Percentiles rank a stretch among this genome's conserved stretches.
phyloP scores from a whole-genome alignment of 108 stramenopile genomes.

The Nitzschia sp. region DNA sequence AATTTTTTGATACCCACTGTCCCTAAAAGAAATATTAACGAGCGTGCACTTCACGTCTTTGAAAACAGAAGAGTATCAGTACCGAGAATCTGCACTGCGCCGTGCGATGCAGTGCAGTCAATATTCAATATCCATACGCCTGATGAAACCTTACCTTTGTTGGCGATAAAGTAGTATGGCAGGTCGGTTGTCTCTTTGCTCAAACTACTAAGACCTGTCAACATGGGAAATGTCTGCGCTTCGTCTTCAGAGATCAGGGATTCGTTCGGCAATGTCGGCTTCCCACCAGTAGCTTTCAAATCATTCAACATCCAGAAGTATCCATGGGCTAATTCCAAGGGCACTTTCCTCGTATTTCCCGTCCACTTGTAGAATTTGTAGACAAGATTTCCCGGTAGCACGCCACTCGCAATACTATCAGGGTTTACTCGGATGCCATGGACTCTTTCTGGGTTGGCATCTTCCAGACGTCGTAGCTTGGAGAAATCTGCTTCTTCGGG shows the following conservation, averaged over 20 bases:
- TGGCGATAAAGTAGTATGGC: constrained; percentile 61
- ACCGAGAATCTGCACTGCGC: too few species aligned
- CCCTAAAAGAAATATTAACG: constrained; percentile 75
- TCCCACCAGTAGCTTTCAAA: constrained; percentile 54
- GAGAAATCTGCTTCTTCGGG: constrained; percentile 15
- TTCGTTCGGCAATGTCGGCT: constrained; percentile 70
- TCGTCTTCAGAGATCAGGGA: constrained; percentile 54
- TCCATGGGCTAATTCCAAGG: constrained; percentile 70
- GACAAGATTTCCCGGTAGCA: constrained; percentile 69
- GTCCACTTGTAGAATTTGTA: constrained; percentile 57
- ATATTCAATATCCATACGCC: constrained; percentile 15
- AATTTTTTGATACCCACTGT: constrained; percentile 70
- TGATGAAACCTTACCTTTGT: constrained; percentile 1
- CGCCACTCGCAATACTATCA: constrained; percentile 45
- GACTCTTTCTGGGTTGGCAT: constrained; percentile 42
- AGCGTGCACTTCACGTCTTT: constrained; percentile 40
- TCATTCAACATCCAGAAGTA: constrained; percentile 89
- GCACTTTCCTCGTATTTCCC: constrained; percentile 52
- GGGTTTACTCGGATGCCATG: constrained; percentile 61
- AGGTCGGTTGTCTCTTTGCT: constrained; percentile 42
- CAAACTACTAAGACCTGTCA: constrained; percentile 19
- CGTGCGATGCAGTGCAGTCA: too few species aligned
- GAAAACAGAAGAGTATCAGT: too few species aligned
- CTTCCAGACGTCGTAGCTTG: constrained; percentile 29
- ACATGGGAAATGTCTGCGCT: constrained; percentile 69